Conservation (phyloP, 345 rosid genomes). For the Draba incana region DNA sequence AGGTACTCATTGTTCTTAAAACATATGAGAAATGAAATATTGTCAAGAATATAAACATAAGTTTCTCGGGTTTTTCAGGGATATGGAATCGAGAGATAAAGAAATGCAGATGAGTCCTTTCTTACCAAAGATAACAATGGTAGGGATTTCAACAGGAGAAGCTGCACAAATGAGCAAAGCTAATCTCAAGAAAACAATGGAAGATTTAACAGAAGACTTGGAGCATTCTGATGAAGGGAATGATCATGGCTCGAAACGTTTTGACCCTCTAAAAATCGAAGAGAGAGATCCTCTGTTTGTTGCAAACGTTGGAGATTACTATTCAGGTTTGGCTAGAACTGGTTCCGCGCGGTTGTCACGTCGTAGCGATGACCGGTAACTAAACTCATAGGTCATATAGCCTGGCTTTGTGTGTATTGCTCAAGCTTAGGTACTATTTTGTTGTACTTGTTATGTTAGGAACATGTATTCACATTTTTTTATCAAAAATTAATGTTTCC, state of each 20-base stretch:
- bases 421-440: constrained; percentile 13
- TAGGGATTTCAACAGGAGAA: constrained; percentile 87
- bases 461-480: constrained; percentile 5
- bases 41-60: not conserved
- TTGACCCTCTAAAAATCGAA: constrained; percentile 45
- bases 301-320: constrained; percentile 87
- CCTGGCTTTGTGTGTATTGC: constrained; percentile 16
- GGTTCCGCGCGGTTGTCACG: constrained; percentile 65
- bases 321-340: constrained; percentile 63
- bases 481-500: not conserved
- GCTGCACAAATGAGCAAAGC: constrained; percentile 78
- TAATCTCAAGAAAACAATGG: constrained; percentile 84
- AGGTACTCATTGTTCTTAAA: constrained; percentile 44
- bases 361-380: constrained; percentile 46
- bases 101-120: constrained; percentile 63
- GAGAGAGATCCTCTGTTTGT: constrained; percentile 93
- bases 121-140: constrained; percentile 98
- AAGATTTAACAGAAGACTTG: constrained; percentile 68
- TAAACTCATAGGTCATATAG: constrained; percentile 15
- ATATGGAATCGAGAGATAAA: constrained; percentile 40
- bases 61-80: constrained; percentile 38
- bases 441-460: constrained; percentile 2
- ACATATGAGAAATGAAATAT: not conserved
- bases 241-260: constrained; percentile 32
- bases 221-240: constrained; percentile 69